Percentiles rank a stretch among this genome's conserved stretches.
Evolutionary conservation across 176 grass and related monocot genomes (phyloP).

Genomic region (Cenchrus purpureus): DNA sequence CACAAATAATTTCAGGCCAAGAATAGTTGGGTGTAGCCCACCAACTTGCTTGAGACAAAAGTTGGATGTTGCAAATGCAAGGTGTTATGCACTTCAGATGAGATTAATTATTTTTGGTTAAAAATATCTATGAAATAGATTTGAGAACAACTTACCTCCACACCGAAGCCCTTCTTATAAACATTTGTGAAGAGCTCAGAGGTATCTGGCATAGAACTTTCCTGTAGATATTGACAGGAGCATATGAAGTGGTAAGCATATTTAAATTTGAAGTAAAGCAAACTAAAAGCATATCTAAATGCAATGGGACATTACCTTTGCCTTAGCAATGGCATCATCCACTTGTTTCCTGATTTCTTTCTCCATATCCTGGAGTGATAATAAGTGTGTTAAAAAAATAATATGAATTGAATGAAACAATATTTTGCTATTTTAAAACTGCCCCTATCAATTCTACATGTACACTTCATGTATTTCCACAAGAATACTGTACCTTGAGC

Average conservation of each 20-base stretch:
- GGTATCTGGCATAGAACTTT: slow-evolving; percentile 80
- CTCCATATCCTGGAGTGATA: slow-evolving; percentile 71
- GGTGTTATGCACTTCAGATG: background rate
- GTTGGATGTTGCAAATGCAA: background rate
- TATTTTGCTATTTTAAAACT: background rate
- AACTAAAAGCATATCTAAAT: slow-evolving; percentile 9
- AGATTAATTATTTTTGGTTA: background rate
- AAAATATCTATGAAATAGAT: slow-evolving; percentile 24
- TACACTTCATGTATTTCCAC: background rate
- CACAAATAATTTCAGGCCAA: background rate
- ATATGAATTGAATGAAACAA: background rate
- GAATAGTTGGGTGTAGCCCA: background rate
- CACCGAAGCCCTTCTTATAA: slow-evolving; percentile 75
- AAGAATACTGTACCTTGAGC: slow-evolving; percentile 72
- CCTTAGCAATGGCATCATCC: slow-evolving; percentile 84
- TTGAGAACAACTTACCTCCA: slow-evolving; percentile 60
- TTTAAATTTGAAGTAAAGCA: slow-evolving; percentile 11
- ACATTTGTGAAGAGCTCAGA: slow-evolving; percentile 94
- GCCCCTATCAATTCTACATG: too few species aligned
- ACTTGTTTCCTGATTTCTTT: slow-evolving; percentile 94
- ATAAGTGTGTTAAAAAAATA: slow-evolving; percentile 21
- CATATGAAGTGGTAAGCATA: slow-evolving; percentile 40
- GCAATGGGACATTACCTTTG: slow-evolving; percentile 59
- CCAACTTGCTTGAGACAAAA: background rate
- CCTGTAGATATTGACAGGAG: slow-evolving; percentile 59